Base-by-base conservation (phyloP, 1,139 yeast genomes). In the Blastobotrys illinoisensis region DNA sequence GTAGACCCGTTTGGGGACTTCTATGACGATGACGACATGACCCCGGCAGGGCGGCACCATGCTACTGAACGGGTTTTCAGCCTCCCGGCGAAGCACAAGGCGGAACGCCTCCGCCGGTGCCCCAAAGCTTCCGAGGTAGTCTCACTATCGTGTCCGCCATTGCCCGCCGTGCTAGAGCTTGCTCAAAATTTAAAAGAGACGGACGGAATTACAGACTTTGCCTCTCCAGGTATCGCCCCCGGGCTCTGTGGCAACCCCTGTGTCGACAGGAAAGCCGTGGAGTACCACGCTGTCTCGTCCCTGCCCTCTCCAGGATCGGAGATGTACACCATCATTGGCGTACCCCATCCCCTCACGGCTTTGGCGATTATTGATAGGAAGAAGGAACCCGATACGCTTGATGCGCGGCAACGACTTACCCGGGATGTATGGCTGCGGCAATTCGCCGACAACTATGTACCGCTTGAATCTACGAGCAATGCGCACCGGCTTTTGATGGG, bases 291-390 rank as follows among this genome's bases (percentile, higher is more conserved):
- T 32, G 14, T 5, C 52, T 45, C 9, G 47, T 44, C 55, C 9
- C 54, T 57, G 16, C 64, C 61, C 5, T 49, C 40, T 9, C 52
- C 52, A 9, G 52, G 45, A 11, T 44, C 56, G 3, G 60, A 56
- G 5, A 44, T 53, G 14, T 62, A 59, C 48, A 52, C 65, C 5
- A 52, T 62, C 13, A 59, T 59, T 23, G 58, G 56, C 1, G 52
- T 61, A 14, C 62, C 83, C 43, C 97, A 89, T 72, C 87, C 97
- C 74, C 71, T 87, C 57, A 82, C 95, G 0, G 96, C 89, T 28
- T 73, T 88, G 47, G 81, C 89, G 3, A 76, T 50, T 49, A 19
- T 54, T 7, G 57, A 58, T 23, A 50, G 54, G 24, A 50, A 52
- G 26, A 55, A 55, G n/a, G 52, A 56, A 5, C 57, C 55, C 2